phyloP scores from a whole-genome alignment of 306 rosid species.

The Cucurbita argyrosperma region DNA sequence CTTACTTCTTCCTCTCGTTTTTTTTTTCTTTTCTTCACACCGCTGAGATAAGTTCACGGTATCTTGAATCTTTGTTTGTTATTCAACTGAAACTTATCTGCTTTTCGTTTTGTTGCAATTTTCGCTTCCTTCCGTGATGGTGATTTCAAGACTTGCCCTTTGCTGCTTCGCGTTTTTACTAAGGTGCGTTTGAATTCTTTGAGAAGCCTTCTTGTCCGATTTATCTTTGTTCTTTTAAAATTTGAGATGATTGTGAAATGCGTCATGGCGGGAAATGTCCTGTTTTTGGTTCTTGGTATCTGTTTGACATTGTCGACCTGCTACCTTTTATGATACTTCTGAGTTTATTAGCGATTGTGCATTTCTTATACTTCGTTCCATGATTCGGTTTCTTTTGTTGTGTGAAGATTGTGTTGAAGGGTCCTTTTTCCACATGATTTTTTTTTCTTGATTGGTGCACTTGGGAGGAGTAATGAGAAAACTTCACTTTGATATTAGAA shows the following conservation, averaged over 20 bases:
- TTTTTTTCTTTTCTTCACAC: background rate
- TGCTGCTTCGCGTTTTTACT: slow-evolving; percentile 82
- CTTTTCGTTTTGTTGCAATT: background rate
- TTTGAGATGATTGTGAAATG: background rate
- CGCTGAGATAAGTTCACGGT: background rate
- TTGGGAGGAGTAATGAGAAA: background rate
- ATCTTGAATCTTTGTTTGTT: background rate
- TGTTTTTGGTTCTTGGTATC: background rate
- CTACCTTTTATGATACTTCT: background rate
- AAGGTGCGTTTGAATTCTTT: slow-evolving; percentile 27
- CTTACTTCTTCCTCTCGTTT: background rate
- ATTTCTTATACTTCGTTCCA: background rate
- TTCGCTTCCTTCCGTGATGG: background rate
- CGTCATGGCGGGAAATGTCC: background rate
- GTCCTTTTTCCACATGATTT: background rate
- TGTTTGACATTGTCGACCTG: background rate
- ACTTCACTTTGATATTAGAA: background rate
- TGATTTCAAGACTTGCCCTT: slow-evolving; percentile 67
- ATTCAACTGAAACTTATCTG: background rate
- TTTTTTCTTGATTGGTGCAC: background rate
- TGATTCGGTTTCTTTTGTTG: background rate
- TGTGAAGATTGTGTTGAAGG: background rate
- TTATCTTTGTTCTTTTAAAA: background rate
- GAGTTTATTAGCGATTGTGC: background rate
- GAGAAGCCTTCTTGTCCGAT: background rate